Evolutionary conservation across 306 rosid species (phyloP).

Genomic region (Cicer pinnatifidum): DNA sequence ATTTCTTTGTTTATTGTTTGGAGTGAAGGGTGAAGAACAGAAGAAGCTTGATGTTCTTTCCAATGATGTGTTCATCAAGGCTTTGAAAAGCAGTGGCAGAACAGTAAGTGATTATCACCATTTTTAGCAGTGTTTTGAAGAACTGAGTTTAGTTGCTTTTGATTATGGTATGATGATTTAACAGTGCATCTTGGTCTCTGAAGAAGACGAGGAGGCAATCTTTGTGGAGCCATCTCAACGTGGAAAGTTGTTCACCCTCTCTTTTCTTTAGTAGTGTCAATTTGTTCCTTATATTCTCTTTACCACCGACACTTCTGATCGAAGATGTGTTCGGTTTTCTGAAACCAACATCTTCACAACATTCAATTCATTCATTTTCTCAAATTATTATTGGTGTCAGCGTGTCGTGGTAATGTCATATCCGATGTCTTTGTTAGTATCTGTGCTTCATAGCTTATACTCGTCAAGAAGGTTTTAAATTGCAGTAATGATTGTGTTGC

Average conservation of each 20-base stretch:
- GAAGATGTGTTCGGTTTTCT: too few species aligned
- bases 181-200: slow-evolving; percentile 91
- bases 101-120: slow-evolving; percentile 62
- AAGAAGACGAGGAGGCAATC: slow-evolving; percentile 91
- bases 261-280: slow-evolving; percentile 25
- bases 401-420: too few species aligned
- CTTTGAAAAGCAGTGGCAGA: slow-evolving; percentile 90
- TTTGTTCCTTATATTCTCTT: not conserved
- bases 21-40: slow-evolving; percentile 91
- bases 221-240: slow-evolving; percentile 71
- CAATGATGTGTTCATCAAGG: slow-evolving; percentile 92
- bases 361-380: too few species aligned
- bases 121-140: slow-evolving; percentile 7
- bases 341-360: too few species aligned
- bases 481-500: not conserved
- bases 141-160: slow-evolving; percentile 14
- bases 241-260: slow-evolving; percentile 51
- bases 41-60: slow-evolving; percentile 97
- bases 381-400: too few species aligned
- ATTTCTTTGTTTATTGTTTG: slow-evolving; percentile 31
- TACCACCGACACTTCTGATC: too few species aligned
- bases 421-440: too few species aligned
- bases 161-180: slow-evolving; percentile 45
- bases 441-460: too few species aligned
- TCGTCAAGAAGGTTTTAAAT: slow-evolving; percentile 24